Percentiles rank a stretch among this genome's conserved stretches.
These are phyloP conservation scores for Proliferodiscus dingleyae DNA, from an alignment of 2,329 filamentous ascomycete genomes.

Conservation along the genomic window DNA sequence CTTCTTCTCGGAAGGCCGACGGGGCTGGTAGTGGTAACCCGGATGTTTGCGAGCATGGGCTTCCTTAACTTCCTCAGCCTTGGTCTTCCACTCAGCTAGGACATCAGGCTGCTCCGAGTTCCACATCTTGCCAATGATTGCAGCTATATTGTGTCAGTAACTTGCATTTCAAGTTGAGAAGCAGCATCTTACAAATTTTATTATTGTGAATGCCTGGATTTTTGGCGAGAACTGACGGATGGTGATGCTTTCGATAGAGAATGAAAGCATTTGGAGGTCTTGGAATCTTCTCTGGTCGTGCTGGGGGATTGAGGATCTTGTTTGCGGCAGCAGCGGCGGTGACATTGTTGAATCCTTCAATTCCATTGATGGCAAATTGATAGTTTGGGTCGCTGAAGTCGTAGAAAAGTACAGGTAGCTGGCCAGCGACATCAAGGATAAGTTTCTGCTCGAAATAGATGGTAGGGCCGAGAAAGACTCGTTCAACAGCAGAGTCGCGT, in stretches of 20 bases:
- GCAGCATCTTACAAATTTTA: neutral
- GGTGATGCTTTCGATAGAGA: conserved; percentile 38
- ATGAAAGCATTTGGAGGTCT: conserved; percentile 41
- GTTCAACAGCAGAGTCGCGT: too few relatives aligned
- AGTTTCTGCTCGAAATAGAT: too few relatives aligned
- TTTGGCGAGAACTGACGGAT: conserved; percentile 31
- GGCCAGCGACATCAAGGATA: too few relatives aligned
- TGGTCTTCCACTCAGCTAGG: neutral
- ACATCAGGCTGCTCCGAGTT: neutral
- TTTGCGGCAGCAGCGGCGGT: too few relatives aligned
- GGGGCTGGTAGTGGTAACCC: conserved; percentile 8
- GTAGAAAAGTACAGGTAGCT: too few relatives aligned
- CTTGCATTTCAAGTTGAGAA: neutral
- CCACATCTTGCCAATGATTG: neutral
- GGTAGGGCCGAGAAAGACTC: too few relatives aligned
- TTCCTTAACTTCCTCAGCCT: conserved; percentile 7
- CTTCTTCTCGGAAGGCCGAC: conserved; percentile 9
- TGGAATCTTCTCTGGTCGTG: conserved; percentile 25
- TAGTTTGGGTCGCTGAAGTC: too few relatives aligned
- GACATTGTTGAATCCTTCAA: too few relatives aligned
- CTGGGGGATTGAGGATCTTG: neutral
- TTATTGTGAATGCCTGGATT: conserved; percentile 30
- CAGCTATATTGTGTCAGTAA: neutral
- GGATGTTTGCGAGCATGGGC: conserved; percentile 11
- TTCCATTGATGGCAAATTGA: too few relatives aligned